Evolutionary conservation across 352 stramenopile genomes (phyloP).

Genomic region (Phytopythium helicoides): DNA sequence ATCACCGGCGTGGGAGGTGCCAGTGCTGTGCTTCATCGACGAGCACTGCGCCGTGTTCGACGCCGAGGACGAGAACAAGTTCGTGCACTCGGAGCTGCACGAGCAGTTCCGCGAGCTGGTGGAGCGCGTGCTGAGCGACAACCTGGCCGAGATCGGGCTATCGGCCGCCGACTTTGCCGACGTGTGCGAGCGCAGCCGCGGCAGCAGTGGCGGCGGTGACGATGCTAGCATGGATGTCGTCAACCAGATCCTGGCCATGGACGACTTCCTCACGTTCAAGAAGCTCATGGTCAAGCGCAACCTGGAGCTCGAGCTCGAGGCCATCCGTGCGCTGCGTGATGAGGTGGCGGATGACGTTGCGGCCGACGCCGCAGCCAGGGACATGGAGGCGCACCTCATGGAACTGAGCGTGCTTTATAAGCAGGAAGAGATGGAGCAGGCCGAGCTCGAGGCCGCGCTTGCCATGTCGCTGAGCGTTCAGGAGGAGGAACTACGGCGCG

Average conservation of each 20-base stretch:
- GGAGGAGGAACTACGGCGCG: slow-evolving; percentile 58
- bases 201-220: slow-evolving; percentile 55
- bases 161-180: slow-evolving; percentile 79
- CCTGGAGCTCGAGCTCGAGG: slow-evolving; percentile 88
- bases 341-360: slow-evolving; percentile 34
- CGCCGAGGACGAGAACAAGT: slow-evolving; percentile 90
- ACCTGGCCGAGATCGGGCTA: slow-evolving; percentile 85
- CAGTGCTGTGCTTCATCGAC: slow-evolving; percentile 90
- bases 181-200: slow-evolving; percentile 68
- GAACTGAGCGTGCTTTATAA: slow-evolving; percentile 86
- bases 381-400: slow-evolving; percentile 72
- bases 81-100: slow-evolving; percentile 85
- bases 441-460: slow-evolving; percentile 74
- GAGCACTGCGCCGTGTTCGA: slow-evolving; percentile 88
- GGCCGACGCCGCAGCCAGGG: slow-evolving; percentile 17
- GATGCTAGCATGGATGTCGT: slow-evolving; percentile 50
- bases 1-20: slow-evolving; percentile 84
- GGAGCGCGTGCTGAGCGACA: slow-evolving; percentile 72
- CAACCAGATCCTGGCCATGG: slow-evolving; percentile 86
- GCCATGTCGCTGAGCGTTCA: slow-evolving; percentile 76
- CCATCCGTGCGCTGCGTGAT: slow-evolving; percentile 76
- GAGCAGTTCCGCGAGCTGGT: slow-evolving; percentile 79
- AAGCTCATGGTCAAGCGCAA: slow-evolving; percentile 93
- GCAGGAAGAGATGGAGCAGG: slow-evolving; percentile 84
- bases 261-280: slow-evolving; percentile 92